Conservation (phyloP, 768 basidiomycete genomes). For the Tubosaeta sp. region DNA sequence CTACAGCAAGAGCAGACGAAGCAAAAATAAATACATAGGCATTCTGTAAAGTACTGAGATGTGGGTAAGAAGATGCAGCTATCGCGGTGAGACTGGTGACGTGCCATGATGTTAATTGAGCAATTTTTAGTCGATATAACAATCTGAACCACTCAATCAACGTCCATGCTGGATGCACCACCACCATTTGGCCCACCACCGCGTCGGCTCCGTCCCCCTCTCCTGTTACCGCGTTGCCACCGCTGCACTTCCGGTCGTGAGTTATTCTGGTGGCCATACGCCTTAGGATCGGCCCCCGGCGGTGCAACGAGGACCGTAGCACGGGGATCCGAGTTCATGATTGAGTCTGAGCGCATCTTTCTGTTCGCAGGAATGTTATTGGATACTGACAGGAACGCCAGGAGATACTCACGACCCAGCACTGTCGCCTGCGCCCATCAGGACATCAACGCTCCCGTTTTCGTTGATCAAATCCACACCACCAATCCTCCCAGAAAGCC, state of each 20-base stretch:
- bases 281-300: conserved; percentile 56
- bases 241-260: conserved; percentile 21
- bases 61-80: conserved; percentile 15
- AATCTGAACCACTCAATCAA: conserved; percentile 20
- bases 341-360: conserved; percentile 82
- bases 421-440: conserved; percentile 48
- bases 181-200: conserved; percentile 14
- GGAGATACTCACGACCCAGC: conserved; percentile 48
- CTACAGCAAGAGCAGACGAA: neutral
- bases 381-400: neutral
- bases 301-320: conserved; percentile 67
- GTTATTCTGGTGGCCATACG: conserved; percentile 38
- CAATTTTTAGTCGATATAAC: conserved; percentile 6
- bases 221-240: conserved; percentile 28
- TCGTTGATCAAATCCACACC: conserved; percentile 45
- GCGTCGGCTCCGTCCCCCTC: conserved; percentile 22
- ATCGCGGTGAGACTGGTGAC: conserved; percentile 9
- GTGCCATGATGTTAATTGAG: conserved; percentile 9
- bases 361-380: conserved; percentile 34
- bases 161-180: conserved; percentile 22
- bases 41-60: conserved; percentile 25
- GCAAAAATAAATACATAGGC: conserved; percentile 17
- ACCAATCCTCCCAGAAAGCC: conserved; percentile 56
- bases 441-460: conserved; percentile 41
- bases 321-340: conserved; percentile 56